Evolutionary conservation across 2,329 filamentous ascomycete genomes (phyloP).

Genomic region (Exophiala phaeomuriformis): DNA sequence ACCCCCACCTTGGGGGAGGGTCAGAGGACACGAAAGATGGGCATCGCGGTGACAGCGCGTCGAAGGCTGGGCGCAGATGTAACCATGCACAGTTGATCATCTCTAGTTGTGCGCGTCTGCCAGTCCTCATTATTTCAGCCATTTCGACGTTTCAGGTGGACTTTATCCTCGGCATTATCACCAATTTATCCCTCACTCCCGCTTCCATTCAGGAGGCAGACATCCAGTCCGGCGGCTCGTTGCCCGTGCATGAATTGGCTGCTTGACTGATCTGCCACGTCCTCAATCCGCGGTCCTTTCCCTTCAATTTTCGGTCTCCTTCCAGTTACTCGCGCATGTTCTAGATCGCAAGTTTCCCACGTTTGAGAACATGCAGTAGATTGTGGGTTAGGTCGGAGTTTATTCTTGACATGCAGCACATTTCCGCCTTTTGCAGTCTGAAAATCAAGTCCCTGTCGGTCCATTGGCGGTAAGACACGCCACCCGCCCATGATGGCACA

Average conservation of each 20-base stretch:
- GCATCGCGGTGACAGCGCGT: background rate
- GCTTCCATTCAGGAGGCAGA: background rate
- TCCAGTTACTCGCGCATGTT: background rate
- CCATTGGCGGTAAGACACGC: constrained; percentile 11
- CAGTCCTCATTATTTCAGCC: too few species aligned
- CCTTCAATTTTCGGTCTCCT: constrained; percentile 5
- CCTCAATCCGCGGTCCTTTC: background rate
- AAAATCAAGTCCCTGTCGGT: constrained; percentile 11
- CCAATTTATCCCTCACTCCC: constrained; percentile 3
- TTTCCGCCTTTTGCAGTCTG: constrained; percentile 20
- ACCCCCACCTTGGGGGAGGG: constrained; percentile 6
- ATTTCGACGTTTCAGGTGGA: constrained; percentile 1
- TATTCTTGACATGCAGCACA: constrained; percentile 19
- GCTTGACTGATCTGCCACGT: background rate
- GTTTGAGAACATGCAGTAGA: constrained; percentile 15
- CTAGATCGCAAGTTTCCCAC: background rate
- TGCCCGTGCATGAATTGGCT: background rate
- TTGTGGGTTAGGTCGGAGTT: constrained; percentile 1
- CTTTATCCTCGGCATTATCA: constrained; percentile 7
- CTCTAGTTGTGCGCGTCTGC: background rate
- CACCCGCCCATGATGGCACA: constrained; percentile 16
- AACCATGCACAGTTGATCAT: constrained; percentile 2
- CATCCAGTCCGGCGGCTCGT: background rate
- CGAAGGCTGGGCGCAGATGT: constrained; percentile 1
- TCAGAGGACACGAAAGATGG: background rate